Evolutionary conservation across 495 filamentous ascomycete species (phyloP).

Genomic region (Lophiostoma macrostomum): DNA sequence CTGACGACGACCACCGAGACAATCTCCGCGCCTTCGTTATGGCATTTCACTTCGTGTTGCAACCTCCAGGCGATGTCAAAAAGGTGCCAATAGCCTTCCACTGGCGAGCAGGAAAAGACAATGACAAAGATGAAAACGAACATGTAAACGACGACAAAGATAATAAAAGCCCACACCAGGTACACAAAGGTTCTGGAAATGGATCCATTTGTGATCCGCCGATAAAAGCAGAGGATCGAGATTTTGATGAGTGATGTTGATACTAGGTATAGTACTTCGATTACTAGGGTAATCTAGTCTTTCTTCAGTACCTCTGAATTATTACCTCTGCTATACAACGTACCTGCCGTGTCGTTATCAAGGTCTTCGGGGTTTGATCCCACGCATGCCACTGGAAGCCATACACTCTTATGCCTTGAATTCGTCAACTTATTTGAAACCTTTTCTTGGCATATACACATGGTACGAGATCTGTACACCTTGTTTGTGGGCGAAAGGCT

Average conservation of each 20-base stretch:
- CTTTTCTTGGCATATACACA: too few species aligned
- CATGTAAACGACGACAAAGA: constrained; percentile 28
- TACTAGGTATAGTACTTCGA: constrained; percentile 28
- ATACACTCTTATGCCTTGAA: constrained; percentile 7
- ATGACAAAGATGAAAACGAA: constrained; percentile 26
- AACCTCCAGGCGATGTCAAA: constrained; percentile 24
- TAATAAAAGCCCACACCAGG: constrained; percentile 27
- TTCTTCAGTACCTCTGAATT: background rate
- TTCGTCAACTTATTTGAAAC: background rate
- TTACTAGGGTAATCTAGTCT: constrained; percentile 21
- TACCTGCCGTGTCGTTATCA: constrained; percentile 28
- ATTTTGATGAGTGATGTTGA: constrained; percentile 30
- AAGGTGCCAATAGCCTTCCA: constrained; percentile 30
- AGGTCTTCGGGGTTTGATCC: constrained; percentile 21
- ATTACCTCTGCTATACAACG: background rate
- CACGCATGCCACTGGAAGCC: constrained; percentile 33
- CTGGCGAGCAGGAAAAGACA: constrained; percentile 25
- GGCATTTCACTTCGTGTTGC: constrained; percentile 27
- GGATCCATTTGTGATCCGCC: constrained; percentile 28
- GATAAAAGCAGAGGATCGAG: constrained; percentile 37
- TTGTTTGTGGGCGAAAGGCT: too few species aligned
- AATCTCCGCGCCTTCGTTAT: constrained; percentile 25
- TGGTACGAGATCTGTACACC: too few species aligned
- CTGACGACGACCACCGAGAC: constrained; percentile 23
- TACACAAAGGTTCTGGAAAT: constrained; percentile 27